Evolutionary conservation across 495 filamentous ascomycete genomes (phyloP).

Genomic region (Penicillium herquei): DNA sequence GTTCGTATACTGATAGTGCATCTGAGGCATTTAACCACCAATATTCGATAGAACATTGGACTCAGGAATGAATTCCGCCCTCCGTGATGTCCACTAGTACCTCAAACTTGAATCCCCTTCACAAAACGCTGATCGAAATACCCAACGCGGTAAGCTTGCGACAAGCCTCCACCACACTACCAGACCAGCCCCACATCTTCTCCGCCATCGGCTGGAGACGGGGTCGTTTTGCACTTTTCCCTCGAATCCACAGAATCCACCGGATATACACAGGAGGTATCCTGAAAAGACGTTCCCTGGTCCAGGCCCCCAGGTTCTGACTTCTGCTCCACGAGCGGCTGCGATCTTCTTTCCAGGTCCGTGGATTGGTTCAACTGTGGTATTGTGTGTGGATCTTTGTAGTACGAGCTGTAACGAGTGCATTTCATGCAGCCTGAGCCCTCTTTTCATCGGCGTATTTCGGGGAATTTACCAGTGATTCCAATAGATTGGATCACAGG

Average conservation of each 20-base stretch:
- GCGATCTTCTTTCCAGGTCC: slow-evolving; percentile 5
- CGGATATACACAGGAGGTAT: too few relatives aligned
- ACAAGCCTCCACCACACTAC: slow-evolving; percentile 12
- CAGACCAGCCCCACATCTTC: slow-evolving; percentile 10
- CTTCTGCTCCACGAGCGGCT: slow-evolving; percentile 4
- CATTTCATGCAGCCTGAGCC: background rate
- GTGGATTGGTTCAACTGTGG: background rate
- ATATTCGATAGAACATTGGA: too few relatives aligned
- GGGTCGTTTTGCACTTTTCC: background rate
- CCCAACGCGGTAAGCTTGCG: slow-evolving; percentile 11
- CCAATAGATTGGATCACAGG: background rate
- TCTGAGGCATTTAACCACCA: too few relatives aligned
- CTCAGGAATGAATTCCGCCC: too few relatives aligned
- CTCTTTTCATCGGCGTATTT: slow-evolving; percentile 13
- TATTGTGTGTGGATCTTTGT: background rate
- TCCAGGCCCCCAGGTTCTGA: background rate
- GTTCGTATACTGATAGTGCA: too few relatives aligned
- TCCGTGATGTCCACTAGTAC: too few relatives aligned
- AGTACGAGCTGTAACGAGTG: background rate
- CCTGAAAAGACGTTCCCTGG: background rate
- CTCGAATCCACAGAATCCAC: background rate
- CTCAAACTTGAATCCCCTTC: too few relatives aligned
- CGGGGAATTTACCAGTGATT: slow-evolving; percentile 4
- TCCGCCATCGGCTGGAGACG: slow-evolving; percentile 17
- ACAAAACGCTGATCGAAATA: slow-evolving; percentile 2